Base-by-base conservation (phyloP, 2,329 filamentous ascomycete species). In the Phialophora macrospora region DNA sequence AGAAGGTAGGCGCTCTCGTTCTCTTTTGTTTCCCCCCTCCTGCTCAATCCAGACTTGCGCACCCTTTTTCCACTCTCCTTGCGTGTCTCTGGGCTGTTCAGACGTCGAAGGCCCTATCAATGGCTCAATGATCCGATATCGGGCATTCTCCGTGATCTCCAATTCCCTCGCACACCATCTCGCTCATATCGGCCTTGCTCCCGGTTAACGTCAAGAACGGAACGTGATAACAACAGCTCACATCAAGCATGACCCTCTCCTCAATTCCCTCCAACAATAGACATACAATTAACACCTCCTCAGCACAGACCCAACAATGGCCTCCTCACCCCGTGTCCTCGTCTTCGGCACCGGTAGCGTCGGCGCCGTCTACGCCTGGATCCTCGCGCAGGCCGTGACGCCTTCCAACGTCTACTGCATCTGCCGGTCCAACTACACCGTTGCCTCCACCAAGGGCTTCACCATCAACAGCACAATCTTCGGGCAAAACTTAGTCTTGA, bases 281-380 rank as follows among this genome's bases (percentile, higher is more conserved):
- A 24, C 48, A 51, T 17, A 9, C 48, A 17, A 28, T 28, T 28
- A 26, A 51, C 24, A 51, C 9, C 22, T 22, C 20, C 20, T 51
- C 52, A 55, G 52, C 24, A 30, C 14, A 41, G 59, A 28, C 60
- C 22, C 24, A 41, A 58, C 58, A 28, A 69, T 68, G 69, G 11
- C 63, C 34, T n/a, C 58, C 48, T 48, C 12, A 56, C 69, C 70
- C 12, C 70, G 72, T 58, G 75, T 76, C 54, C 68, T 77, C 59
- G 64, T 77, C 55, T 74, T 75, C 60, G 75, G 76, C 20, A 74
- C 73, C 12, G 75, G 76, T 48, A 73, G 73, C 38, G 71, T 77
- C 57, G 76, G 76, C 55, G 71, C 71, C 34, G 66, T 74, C 17
- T 75, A 76, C 60, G 63, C 73, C 3, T 75, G 72, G 60, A 63